Evolutionary conservation across 108 stramenopile genomes (phyloP), one percentile per base, ranked within the genome.

Genomic region (Bacterosira constricta): DNA sequence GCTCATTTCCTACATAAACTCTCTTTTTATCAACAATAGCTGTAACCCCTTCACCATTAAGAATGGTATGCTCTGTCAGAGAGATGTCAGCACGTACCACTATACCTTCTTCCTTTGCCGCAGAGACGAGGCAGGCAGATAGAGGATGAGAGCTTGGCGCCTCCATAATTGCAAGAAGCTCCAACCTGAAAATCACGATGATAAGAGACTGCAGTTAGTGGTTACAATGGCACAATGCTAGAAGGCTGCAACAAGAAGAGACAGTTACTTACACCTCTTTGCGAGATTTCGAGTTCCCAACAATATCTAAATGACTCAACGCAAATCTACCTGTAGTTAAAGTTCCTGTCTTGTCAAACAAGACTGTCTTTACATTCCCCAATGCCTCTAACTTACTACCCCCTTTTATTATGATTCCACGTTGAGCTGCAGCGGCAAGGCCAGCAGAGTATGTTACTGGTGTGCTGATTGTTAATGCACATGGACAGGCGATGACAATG

Each of bases 401-500:
- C 27, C 95, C 94, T 68, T 93, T 93, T 35, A 97, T 77, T 12
- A 97, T 73, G 17, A 97, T 87, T 47, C 97, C 95, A 21, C 79
- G 70, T 66, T 92, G 88, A 5, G 97, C 94, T 17, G 90, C 81
- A 12, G 90, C 89, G 23, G 94, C 95, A 5, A 97, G 65, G 20
- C 92, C 95, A 30, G 95, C 90, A 18, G 90, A 93, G 59, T 93
- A 93, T 18, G 94, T 83, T 18, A 97, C 92, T 29, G 97, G 97
- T 18, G 97, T 93, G 50, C 85, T 82, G 34, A 96, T 95, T 6
- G 91, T 95, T 37, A 97, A 77, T n/a, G 97, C 93, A 80, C 97
- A 97, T 2, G 97, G 97, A 66, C 97, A 97, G 3, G 95, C 94
- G 63, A 97, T 85, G 9, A 97, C 94, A 54, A 96, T 76, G n/a